Evolutionary conservation across 768 basidiomycete genomes (phyloP).

Genomic region (Jaapia argillacea): DNA sequence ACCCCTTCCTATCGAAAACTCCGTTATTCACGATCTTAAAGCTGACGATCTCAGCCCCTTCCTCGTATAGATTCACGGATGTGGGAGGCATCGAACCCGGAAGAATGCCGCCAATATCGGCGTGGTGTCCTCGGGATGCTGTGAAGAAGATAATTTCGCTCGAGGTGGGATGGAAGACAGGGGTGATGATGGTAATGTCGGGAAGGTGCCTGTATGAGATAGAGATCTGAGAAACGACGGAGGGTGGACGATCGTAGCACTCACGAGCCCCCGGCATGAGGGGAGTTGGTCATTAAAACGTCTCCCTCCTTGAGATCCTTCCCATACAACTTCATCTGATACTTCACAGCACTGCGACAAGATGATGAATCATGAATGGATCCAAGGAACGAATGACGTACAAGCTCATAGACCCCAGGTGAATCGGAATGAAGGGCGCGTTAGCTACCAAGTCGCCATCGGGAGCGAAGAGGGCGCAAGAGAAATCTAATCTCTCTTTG

Average conservation of each 20-base stretch:
- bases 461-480: constrained; percentile 92
- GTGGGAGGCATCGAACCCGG: constrained; percentile 96
- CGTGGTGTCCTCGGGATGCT: constrained; percentile 90
- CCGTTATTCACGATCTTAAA: constrained; percentile 88
- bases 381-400: constrained; percentile 25
- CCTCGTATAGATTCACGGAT: constrained; percentile 83
- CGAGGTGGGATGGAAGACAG: constrained; percentile 63
- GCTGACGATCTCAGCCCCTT: constrained; percentile 84
- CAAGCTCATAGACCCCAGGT: constrained; percentile 88
- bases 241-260: constrained; percentile 19
- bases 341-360: constrained; percentile 60
- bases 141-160: constrained; percentile 85
- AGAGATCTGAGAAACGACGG: constrained; percentile 6
- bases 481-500: constrained; percentile 92
- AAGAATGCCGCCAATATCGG: constrained; percentile 87
- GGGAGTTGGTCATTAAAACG: constrained; percentile 89
- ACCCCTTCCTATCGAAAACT: constrained; percentile 64
- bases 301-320: constrained; percentile 77
- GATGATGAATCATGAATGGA: not conserved
- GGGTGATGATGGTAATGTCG: constrained; percentile 91
- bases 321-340: constrained; percentile 75
- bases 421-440: constrained; percentile 85
- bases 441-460: constrained; percentile 93
- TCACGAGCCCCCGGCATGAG: constrained; percentile 81
- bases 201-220: constrained; percentile 47